Percentiles rank a stretch among this genome's conserved stretches.
Evolutionary conservation across 441 rosid species (phyloP).

Genomic region (Populus hybrid): DNA sequence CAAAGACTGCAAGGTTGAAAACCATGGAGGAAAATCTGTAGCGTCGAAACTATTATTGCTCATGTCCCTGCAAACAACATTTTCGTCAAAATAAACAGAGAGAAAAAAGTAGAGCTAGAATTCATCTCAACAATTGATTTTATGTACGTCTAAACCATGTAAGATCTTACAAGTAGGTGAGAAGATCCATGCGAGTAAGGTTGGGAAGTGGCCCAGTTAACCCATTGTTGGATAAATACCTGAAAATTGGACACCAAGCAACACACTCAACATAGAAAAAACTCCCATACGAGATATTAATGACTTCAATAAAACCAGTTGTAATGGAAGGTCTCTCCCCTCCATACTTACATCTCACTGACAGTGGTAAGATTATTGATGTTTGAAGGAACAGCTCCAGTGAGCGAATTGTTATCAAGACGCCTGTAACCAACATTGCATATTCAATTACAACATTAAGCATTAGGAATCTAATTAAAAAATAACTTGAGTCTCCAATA

Average conservation of each 20-base stretch:
- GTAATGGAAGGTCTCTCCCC: background rate
- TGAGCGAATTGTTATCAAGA: slow-evolving; percentile 56
- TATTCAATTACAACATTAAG: slow-evolving; percentile 1
- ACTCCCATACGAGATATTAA: background rate
- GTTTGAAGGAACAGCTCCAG: slow-evolving; percentile 46
- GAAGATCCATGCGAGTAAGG: slow-evolving; percentile 50
- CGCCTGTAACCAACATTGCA: slow-evolving; percentile 44
- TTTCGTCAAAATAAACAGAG: background rate
- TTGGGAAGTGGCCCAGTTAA: slow-evolving; percentile 59
- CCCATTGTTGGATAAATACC: slow-evolving; percentile 65
- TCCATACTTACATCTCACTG: slow-evolving; percentile 54
- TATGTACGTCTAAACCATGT: background rate
- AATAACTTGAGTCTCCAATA: slow-evolving; percentile 3
- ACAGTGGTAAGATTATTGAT: slow-evolving; percentile 51
- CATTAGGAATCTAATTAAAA: background rate
- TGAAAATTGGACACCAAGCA: slow-evolving; percentile 24
- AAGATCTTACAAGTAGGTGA: slow-evolving; percentile 53
- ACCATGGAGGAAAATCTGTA: slow-evolving; percentile 56
- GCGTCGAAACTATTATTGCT: slow-evolving; percentile 63
- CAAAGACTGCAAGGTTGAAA: slow-evolving; percentile 37
- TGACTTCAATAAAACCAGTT: background rate
- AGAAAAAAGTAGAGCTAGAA: background rate
- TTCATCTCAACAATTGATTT: background rate
- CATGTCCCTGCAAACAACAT: slow-evolving; percentile 54
- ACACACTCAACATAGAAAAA: slow-evolving; percentile 3